Conservation (phyloP, 768 basidiomycete species). For the Boletus sensibilis region DNA sequence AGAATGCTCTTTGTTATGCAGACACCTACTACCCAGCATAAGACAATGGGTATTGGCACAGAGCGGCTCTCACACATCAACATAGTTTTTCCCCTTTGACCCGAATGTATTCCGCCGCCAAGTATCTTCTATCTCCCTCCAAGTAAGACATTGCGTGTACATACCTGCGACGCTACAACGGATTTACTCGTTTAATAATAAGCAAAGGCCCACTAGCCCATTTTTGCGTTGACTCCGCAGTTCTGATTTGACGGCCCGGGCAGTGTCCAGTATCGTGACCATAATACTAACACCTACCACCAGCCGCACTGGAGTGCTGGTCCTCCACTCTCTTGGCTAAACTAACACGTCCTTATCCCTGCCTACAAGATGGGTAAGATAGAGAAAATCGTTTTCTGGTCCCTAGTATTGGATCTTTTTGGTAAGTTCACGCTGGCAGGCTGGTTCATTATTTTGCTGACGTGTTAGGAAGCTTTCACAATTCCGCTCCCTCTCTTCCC, state of each 20-base stretch:
- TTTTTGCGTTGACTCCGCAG: neutral
- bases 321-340: neutral
- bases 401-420: conserved; percentile 85
- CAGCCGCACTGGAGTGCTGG: neutral
- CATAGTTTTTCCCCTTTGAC: too few species aligned
- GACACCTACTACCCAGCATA: too few species aligned
- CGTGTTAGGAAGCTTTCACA: conserved; percentile 66
- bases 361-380: conserved; percentile 54
- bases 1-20: too few species aligned
- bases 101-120: too few species aligned
- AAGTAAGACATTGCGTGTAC: too few species aligned
- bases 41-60: too few species aligned
- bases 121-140: too few species aligned
- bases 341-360: neutral
- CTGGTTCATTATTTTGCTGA: conserved; percentile 8
- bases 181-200: too few species aligned
- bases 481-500: conserved; percentile 96
- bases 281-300: neutral
- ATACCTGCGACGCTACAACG: too few species aligned
- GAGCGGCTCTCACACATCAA: too few species aligned
- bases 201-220: neutral
- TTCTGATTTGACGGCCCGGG: neutral
- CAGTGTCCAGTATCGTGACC: neutral
- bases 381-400: conserved; percentile 84
- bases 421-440: conserved; percentile 39